Evolutionary conservation across 2,329 filamentous ascomycete species (phyloP), one percentile per base, ranked within the genome.

Genomic region (Aureobasidium pullulans): DNA sequence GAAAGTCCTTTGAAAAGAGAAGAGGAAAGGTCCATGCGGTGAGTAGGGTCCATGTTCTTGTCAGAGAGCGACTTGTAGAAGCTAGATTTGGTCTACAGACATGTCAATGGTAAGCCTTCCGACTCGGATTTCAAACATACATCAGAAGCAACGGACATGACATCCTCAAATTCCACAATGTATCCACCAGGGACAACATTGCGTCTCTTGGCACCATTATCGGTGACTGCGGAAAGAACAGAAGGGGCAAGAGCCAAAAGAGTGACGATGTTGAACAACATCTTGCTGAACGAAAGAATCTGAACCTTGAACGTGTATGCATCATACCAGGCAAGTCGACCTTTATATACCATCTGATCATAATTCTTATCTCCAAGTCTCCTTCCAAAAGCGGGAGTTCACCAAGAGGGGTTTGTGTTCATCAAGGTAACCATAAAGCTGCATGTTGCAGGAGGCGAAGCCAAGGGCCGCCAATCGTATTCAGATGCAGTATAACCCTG

Each of bases 1-100:
- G 64, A 66, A 16, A 64, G 62, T 46, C 64, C 64, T 37, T 65
- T 65, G 62, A 65, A 65, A 4, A 65, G 36, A 16, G 62, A 57
- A 46, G 61, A 65, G 6, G 59, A 58, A 19, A 65, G 46, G 23
- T 65, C 61, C 62, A 65, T 62, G 4, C 64, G 64, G 42, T 63
- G 64, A 59, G 61, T 57, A 9, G 62, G 61, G 11, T 61, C 59
- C 31, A 63, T 59, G n/a, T 62, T 60, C 13, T 63, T 57, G 5
- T 44, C 39, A 4, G 62, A 57, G 11, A 65, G 64, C 28, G 54
- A 32, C 4, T 39, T 29, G 23, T 60, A 59, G 36, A 63, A 63
- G 16, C 48, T 58, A 13, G 54, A 49, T 28, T 60, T 56, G 34
- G 43, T 44, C 39, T 57, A 28, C 5, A 8, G n/a, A 23, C n/a